Conservation (phyloP, 352 stramenopile genomes). For the Phytophthora pini region DNA sequence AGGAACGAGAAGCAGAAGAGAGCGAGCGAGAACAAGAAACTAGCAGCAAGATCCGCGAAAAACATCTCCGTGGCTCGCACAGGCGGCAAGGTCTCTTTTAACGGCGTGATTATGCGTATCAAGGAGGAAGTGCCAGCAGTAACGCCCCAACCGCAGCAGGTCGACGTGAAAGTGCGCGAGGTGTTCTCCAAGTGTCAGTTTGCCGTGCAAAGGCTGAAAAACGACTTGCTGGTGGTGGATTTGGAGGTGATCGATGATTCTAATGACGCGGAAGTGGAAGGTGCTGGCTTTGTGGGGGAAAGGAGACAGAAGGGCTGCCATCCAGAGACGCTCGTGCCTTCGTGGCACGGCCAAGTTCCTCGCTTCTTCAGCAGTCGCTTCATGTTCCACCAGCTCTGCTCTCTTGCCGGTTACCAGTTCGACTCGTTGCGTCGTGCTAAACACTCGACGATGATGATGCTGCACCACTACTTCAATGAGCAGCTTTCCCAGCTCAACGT, state of each 20-base stretch:
- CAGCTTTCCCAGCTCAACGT: slow-evolving; percentile 71
- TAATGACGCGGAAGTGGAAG: slow-evolving; percentile 12
- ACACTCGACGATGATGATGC: slow-evolving; percentile 91
- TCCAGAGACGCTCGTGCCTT: slow-evolving; percentile 50
- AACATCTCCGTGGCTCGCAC: slow-evolving; percentile 44
- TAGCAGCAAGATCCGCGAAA: slow-evolving; percentile 38
- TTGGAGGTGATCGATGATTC: slow-evolving; percentile 36
- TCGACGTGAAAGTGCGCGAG: slow-evolving; percentile 73
- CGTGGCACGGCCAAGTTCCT: slow-evolving; percentile 66
- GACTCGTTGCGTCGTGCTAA: slow-evolving; percentile 89
- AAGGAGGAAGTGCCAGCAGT: slow-evolving; percentile 51
- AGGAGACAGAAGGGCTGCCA: slow-evolving; percentile 29
- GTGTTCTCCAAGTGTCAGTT: slow-evolving; percentile 69
- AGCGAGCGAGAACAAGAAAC: slow-evolving; percentile 41
- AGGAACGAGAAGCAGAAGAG: slow-evolving; percentile 71
- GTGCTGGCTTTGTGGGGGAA: slow-evolving; percentile 8
- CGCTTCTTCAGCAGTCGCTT: slow-evolving; percentile 87
- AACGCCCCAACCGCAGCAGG: slow-evolving; percentile 23
- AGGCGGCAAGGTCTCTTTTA: slow-evolving; percentile 52
- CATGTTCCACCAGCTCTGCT: slow-evolving; percentile 90
- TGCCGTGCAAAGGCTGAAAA: slow-evolving; percentile 70
- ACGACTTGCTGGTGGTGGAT: slow-evolving; percentile 86
- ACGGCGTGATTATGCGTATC: slow-evolving; percentile 43
- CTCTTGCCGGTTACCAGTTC: slow-evolving; percentile 83
- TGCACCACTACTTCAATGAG: slow-evolving; percentile 90